Evolutionary conservation across 768 basidiomycete genomes (phyloP), one percentile per base, ranked within the genome.

Genomic region (Agrocybe praecox): DNA sequence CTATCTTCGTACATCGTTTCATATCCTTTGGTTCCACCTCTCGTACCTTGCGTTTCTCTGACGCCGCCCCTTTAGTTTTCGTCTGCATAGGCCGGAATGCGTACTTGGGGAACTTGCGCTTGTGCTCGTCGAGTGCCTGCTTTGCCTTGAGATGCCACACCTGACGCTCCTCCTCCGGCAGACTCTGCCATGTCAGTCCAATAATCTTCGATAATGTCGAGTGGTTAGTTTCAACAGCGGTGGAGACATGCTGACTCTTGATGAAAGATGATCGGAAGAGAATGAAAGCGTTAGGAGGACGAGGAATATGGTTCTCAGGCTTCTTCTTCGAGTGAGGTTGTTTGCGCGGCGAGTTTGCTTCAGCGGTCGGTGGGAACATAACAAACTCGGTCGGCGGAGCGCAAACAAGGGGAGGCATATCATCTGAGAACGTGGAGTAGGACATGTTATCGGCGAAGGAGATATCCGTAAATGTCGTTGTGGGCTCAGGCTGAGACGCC

Each of bases 261-360:
- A 92, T 89, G 72, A 92, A 92, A 0, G 87, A 86, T 0, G 89
- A 89, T 59, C 90, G 87, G 78, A 92, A 93, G 65, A 93, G 81
- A 67, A 92, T 93, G 74, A 93, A 93, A 22, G 90, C 91, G 65
- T 93, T 92, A 2, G 90, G 89, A 1, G 90, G 90, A 43, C 90
- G 88, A 17, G 90, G 90, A 60, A 93, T 89, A 68, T 92, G 88
- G 60, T 88, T 82, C 23, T 85, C 83, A 14, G 84, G 81, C 67
- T 87, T 88, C 73, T 89, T 88, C 77, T 84, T 88, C 46, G 80
- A 75, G 63, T 90, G 89, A 0, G 80, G 78, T 6, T 76, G 69
- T 40, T 79, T 79, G 34, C 79, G 79, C 33, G 78, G 62, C 33
- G 72, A 45, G 12, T 54, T 23, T 15, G 22, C 9, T 19, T 58